phyloP scores from a whole-genome alignment of 1,139 yeast genomes.

The Pichia sp. region DNA sequence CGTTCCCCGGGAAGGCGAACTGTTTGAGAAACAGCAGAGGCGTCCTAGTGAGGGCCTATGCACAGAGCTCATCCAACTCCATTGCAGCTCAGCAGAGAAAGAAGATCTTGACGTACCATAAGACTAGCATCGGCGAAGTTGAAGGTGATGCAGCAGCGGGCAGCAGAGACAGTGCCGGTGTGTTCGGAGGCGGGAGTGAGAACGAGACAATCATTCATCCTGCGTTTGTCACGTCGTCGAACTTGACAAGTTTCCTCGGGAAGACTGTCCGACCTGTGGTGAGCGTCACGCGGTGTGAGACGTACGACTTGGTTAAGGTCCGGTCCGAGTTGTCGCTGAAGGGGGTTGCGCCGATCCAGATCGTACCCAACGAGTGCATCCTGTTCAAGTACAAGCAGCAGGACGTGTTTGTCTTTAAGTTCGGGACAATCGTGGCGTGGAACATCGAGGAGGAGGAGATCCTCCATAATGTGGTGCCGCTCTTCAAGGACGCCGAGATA shows the following conservation, averaged over 20 bases:
- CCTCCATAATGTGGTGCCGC: constrained; percentile 41
- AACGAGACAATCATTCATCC: constrained; percentile 18
- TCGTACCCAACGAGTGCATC: constrained; percentile 69
- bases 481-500: constrained; percentile 44
- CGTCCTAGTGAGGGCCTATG: background rate
- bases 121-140: background rate
- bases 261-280: constrained; percentile 45
- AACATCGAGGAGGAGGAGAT: constrained; percentile 52
- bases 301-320: constrained; percentile 51
- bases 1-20: background rate
- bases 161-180: background rate
- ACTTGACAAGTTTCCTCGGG: constrained; percentile 17
- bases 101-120: constrained; percentile 13
- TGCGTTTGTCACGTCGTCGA: constrained; percentile 17
- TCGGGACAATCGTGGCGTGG: constrained; percentile 83
- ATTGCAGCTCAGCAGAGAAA: constrained; percentile 14
- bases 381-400: constrained; percentile 32
- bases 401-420: constrained; percentile 53
- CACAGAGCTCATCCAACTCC: constrained; percentile 8
- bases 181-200: background rate
- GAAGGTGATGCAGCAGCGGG: background rate
- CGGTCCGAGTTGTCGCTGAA: constrained; percentile 33
- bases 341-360: constrained; percentile 37
- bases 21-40: background rate
- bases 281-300: constrained; percentile 66